Percentiles rank a stretch among this genome's conserved stretches.
phyloP scores from a whole-genome alignment of 2,329 filamentous ascomycete genomes.

The Aspergillus brunneoviolaceus region DNA sequence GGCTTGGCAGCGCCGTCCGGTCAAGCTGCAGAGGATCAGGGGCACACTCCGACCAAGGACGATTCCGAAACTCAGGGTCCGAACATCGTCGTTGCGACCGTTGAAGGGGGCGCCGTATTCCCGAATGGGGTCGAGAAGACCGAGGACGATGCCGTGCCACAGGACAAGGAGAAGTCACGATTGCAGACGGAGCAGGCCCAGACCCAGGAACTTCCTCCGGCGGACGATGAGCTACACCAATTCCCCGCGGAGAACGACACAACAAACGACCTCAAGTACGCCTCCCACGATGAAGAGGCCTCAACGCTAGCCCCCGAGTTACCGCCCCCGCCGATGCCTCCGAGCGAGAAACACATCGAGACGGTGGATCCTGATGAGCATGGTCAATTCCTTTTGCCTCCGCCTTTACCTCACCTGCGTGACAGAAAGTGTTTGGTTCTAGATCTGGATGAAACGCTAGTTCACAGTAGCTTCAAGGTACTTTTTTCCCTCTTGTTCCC shows the following conservation, averaged over 20 bases:
- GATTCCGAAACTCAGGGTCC: conserved; percentile 14
- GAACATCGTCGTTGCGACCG: conserved; percentile 10
- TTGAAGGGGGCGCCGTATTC: conserved; percentile 14
- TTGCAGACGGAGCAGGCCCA: conserved; percentile 16
- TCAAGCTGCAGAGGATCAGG: conserved; percentile 17
- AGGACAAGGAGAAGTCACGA: conserved; percentile 19
- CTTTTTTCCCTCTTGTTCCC: conserved; percentile 19
- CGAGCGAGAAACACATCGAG: conserved; percentile 37
- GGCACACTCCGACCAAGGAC: conserved; percentile 15
- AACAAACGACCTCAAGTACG: conserved; percentile 46
- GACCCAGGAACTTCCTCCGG: conserved; percentile 31
- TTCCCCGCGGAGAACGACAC: conserved; percentile 46
- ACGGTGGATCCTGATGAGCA: conserved; percentile 42
- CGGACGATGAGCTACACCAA: conserved; percentile 57
- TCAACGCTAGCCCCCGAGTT: conserved; percentile 44
- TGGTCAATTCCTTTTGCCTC: conserved; percentile 75
- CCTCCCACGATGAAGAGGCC: conserved; percentile 42
- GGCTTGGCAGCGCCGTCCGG: conserved; percentile 21
- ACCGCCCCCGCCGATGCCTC: conserved; percentile 56
- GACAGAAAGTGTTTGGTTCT: conserved; percentile 92
- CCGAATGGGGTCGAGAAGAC: conserved; percentile 13
- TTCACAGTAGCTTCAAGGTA: conserved; percentile 99
- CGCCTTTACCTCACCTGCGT: conserved; percentile 73
- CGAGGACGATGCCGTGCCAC: conserved; percentile 19
- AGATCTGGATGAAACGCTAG: conserved; percentile 92